These are phyloP conservation scores for Epichloe hybrida DNA, from an alignment of 2,329 filamentous ascomycete genomes.

Conservation along the genomic window DNA sequence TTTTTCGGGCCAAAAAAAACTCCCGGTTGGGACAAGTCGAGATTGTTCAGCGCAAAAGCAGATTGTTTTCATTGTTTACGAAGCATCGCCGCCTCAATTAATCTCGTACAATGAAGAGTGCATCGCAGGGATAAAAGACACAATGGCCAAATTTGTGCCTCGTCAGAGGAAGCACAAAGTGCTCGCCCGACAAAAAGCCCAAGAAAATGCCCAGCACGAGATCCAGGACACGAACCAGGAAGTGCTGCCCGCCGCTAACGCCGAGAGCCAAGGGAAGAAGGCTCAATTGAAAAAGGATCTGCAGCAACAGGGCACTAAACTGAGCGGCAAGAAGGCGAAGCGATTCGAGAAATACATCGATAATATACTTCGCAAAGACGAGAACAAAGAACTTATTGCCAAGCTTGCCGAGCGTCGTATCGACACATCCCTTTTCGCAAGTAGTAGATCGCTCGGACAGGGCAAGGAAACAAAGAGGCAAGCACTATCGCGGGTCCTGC, in stretches of 20 bases:
- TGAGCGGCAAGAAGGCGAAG: constrained; percentile 53
- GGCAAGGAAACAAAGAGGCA: constrained; percentile 59
- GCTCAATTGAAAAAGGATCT: constrained; percentile 41
- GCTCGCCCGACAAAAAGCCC: constrained; percentile 46
- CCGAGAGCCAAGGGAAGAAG: constrained; percentile 40
- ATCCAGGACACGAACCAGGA: constrained; percentile 24
- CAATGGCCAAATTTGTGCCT: constrained; percentile 47
- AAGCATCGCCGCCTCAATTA: constrained; percentile 3
- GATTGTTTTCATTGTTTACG: constrained; percentile 11
- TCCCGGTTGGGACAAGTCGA: not conserved
- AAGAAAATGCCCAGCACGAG: constrained; percentile 28
- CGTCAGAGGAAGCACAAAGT: constrained; percentile 56
- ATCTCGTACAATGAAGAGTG: not conserved
- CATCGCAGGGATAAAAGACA: not conserved
- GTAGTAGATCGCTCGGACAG: constrained; percentile 63
- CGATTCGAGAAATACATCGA: constrained; percentile 61
- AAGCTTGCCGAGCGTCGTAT: constrained; percentile 68
- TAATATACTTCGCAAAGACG: constrained; percentile 87
- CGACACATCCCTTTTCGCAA: constrained; percentile 70
- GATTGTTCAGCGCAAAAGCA: not conserved
- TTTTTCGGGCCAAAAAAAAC: constrained; percentile 10
- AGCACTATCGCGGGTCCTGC: constrained; percentile 45
- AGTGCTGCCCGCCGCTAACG: constrained; percentile 28
- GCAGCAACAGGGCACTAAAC: constrained; percentile 35
- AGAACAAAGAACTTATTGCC: constrained; percentile 70